Base-by-base conservation (phyloP, 169 alveolate species). In the Plasmodium falciparum region DNA sequence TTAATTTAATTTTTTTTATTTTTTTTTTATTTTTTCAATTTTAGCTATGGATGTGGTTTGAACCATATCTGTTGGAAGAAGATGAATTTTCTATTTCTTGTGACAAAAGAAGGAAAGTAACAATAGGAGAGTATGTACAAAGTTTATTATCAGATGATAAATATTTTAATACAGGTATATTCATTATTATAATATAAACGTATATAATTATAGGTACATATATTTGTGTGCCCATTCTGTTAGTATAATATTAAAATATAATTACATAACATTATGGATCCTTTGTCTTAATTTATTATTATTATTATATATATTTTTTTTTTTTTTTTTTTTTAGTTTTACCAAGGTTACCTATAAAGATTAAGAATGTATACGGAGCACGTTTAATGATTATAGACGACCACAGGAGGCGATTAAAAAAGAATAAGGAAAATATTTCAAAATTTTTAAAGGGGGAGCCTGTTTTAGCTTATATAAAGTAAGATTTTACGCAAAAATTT, bases 31-130 rank as follows among this genome's bases (percentile, higher is more conserved):
- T 78, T 39, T 74, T 8, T 63, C 6, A 26, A 17, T n/a, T 70
- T 24, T 26, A 94, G 96, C 90, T 94, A 22, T 94, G 95, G 95
- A 89, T 52, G 69, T 94, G 96, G 96, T 94, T 89, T 50, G 95
- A 94, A 56, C 95, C 96, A 8, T 94, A 94, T 56, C 43, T 94
- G 65, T 58, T 94, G 89, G 96, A 94, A 62, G 95, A 92, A 47
- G 95, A 94, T 26, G 26, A 65, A 65, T 92, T 94, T 74, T 74
- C 73, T 17, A 74, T 90, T 12, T 88, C 94, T 9, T 90, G 91
- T 4, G 93, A 92, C 49, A 88, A 86, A 45, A 62, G 88, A 29
- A 91, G 88, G 47, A 70, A 72, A 59, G 61, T 86, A 29, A 94
- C 96, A 17, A 88, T 94, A 45, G 96, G 96, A 12, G 95, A 92